phyloP scores from a whole-genome alignment of 352 stramenopile species.

The Phytophthora parvispora region DNA sequence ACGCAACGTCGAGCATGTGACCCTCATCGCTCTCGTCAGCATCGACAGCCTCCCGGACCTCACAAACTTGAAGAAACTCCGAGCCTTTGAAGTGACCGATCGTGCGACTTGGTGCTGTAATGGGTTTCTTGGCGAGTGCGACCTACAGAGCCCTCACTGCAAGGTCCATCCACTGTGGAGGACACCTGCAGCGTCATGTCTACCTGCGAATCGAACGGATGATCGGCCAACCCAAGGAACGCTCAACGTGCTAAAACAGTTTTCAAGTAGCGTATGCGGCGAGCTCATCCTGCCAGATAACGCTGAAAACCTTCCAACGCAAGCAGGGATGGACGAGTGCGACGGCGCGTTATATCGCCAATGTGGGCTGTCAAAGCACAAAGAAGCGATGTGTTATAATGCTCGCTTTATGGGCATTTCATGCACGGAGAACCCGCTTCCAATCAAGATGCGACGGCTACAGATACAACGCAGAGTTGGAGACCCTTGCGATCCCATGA shows the following conservation, averaged over 20 bases:
- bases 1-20: constrained; percentile 18
- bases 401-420: constrained; percentile 31
- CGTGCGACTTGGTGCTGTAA: neutral
- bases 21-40: neutral
- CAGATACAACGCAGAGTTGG: constrained; percentile 15
- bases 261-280: constrained; percentile 13
- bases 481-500: constrained; percentile 5
- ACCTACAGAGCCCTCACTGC: constrained; percentile 8
- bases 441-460: constrained; percentile 23
- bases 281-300: constrained; percentile 2
- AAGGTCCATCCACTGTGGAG: neutral
- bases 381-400: constrained; percentile 34
- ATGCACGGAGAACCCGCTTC: constrained; percentile 19
- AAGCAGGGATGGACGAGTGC: constrained; percentile 23
- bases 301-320: constrained; percentile 8
- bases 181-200: constrained; percentile 12
- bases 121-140: neutral
- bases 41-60: neutral
- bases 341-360: constrained; percentile 38
- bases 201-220: neutral
- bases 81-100: neutral
- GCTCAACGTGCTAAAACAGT: constrained; percentile 7
- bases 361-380: neutral
- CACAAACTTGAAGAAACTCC: neutral
- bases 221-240: neutral